These are phyloP conservation scores for Symbiodinium natans DNA, from an alignment of 73 alveolate species.

Conservation along the genomic window DNA sequence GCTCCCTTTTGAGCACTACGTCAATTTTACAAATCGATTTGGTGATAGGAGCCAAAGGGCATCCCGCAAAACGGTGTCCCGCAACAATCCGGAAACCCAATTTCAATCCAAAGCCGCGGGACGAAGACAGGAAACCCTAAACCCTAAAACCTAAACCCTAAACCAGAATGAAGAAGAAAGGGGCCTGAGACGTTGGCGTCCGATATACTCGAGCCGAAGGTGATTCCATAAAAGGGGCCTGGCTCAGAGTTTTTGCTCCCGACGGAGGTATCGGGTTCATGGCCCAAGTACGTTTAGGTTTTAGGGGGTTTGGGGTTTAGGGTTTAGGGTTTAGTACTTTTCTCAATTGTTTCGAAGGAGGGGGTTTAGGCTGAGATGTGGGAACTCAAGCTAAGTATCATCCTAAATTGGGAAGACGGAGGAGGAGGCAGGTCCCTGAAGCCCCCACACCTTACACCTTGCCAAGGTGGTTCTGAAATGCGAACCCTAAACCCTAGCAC, in stretches of 20 bases:
- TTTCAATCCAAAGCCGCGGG: too few relatives aligned
- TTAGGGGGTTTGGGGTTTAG: not conserved
- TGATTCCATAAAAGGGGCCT: constrained; percentile 7
- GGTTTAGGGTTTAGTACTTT: not conserved
- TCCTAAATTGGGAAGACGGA: too few relatives aligned
- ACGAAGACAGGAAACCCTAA: too few relatives aligned
- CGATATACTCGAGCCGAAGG: not conserved
- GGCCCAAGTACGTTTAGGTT: not conserved
- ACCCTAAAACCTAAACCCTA: not conserved
- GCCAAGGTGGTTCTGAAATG: not conserved
- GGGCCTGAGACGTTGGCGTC: constrained; percentile 1
- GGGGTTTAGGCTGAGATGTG: too few relatives aligned
- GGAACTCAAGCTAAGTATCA: too few relatives aligned
- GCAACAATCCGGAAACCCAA: too few relatives aligned
- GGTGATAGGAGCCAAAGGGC: too few relatives aligned
- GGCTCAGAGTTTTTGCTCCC: not conserved
- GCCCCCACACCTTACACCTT: not conserved
- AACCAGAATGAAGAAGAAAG: not conserved
- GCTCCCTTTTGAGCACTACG: too few relatives aligned
- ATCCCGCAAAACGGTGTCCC: too few relatives aligned
- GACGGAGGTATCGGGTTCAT: not conserved
- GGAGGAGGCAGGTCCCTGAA: not conserved
- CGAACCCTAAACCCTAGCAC: not conserved
- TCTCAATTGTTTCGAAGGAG: too few relatives aligned
- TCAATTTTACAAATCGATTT: too few relatives aligned